Evolutionary conservation across 257 asterid genomes (phyloP), one percentile per base, ranked within the genome.

Genomic region (Rhazya stricta): DNA sequence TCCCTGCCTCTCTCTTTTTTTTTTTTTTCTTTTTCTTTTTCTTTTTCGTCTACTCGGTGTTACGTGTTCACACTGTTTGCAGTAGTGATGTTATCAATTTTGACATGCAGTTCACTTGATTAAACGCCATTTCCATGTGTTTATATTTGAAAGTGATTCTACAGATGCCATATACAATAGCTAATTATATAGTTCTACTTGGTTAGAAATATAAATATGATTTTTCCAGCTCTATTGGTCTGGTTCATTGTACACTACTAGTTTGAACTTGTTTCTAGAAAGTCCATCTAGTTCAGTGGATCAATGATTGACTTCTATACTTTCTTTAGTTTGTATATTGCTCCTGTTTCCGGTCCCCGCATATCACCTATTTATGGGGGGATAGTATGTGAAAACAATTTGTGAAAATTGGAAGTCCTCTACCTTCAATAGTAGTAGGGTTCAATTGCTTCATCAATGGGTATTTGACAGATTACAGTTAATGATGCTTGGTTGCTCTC

Each of bases 41-140:
- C 34, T 27, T 76, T 70, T 43, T 8, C 72, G 65, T 62, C 61
- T 74, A 41, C n/a, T 61, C 50, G 9, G 25, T 65, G 8, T 65
- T 36, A 63, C 36, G 66, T 32, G 29, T 27, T 60, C 29, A 19
- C 4, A 15, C 36, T 5, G 27, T 37, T 65, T 9, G 7, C 50
- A 39, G 18, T 36, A 25, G 50, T 39, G n/a, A 65, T 65, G 69
- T 60, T 27, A 18, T 63, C 27, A 19, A 63, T 16, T 63, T 2
- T 66, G 8, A 37, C 21, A 18, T 37, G 48, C 48, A 2, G 71
- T 41, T 66, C 18, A 21, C 18, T 63, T 63, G 69, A 63, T 37
- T 34, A 34, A 34, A 16, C 19, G 21, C 50, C 50, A 66, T 66
- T 36, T 36, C 5, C 29, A 9, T 37, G 6, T 66, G 18, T 19